Conservation (phyloP, 768 basidiomycete species). For the Dioszegia hungarica region DNA sequence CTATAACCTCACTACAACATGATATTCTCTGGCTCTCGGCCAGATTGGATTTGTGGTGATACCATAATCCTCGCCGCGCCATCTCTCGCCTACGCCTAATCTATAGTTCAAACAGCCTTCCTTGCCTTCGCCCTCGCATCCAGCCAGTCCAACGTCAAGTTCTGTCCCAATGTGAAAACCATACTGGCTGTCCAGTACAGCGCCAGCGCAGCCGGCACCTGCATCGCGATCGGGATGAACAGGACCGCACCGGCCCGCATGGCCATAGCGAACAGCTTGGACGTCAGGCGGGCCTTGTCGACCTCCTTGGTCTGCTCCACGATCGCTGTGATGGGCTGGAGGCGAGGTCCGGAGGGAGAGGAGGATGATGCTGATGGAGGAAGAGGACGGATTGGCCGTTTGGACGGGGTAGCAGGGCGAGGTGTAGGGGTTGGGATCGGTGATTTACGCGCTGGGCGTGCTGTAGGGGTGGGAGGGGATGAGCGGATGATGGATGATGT, state of each 20-base stretch:
- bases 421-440: background rate
- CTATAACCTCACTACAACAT: too few species aligned
- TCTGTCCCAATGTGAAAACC: constrained; percentile 46
- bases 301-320: background rate
- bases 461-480: background rate
- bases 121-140: constrained; percentile 5
- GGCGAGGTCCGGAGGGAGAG: background rate
- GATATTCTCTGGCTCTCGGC: too few species aligned
- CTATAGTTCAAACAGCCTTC: background rate
- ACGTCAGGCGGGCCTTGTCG: constrained; percentile 18
- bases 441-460: background rate
- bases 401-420: background rate
- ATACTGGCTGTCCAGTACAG: constrained; percentile 50
- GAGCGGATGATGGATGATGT: background rate
- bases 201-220: constrained; percentile 47
- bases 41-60: too few species aligned
- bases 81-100: too few species aligned
- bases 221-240: constrained; percentile 46
- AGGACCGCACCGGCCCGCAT: constrained; percentile 43
- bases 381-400: background rate
- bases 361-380: background rate
- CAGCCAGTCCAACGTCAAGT: constrained; percentile 25
- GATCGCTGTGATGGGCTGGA: background rate
- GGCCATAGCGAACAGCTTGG: constrained; percentile 27
- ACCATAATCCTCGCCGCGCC: too few species aligned